A percentile compares a stretch with the other conserved stretches of the same genome.
These are phyloP conservation scores for Brettanomyces sp. DNA, from an alignment of 805 yeast species.

Conservation along the genomic window DNA sequence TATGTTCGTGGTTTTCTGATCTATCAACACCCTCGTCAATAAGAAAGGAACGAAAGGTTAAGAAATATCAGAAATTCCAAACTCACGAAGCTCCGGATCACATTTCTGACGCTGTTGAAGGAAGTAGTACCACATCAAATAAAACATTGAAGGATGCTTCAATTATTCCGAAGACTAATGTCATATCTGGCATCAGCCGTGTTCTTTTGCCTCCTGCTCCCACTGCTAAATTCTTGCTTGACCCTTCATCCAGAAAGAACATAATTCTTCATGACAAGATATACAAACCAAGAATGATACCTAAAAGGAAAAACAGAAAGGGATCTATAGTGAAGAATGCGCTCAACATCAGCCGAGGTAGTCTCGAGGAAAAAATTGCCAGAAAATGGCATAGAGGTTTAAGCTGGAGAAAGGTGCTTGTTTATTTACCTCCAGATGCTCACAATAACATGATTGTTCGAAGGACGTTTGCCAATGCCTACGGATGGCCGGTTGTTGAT, in stretches of 20 bases:
- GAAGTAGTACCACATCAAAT: constrained; percentile 1
- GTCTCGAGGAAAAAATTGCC: constrained; percentile 73
- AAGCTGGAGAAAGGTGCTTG: constrained; percentile 89
- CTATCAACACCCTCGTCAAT: not conserved
- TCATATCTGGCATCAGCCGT: constrained; percentile 69
- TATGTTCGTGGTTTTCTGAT: not conserved
- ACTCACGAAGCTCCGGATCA: constrained; percentile 14
- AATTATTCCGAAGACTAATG: constrained; percentile 59
- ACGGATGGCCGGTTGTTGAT: constrained; percentile 90
- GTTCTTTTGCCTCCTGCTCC: constrained; percentile 79
- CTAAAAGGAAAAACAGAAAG: constrained; percentile 19
- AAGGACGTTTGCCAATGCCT: constrained; percentile 82
- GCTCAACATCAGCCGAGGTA: constrained; percentile 30
- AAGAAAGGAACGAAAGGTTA: constrained; percentile 4
- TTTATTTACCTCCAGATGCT: constrained; percentile 82
- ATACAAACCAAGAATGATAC: constrained; percentile 53
- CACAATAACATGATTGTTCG: constrained; percentile 90
- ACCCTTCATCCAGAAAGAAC: constrained; percentile 52
- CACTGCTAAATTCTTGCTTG: constrained; percentile 48
- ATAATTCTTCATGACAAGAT: constrained; percentile 76
- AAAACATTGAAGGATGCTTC: constrained; percentile 7
- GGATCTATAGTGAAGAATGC: constrained; percentile 16
- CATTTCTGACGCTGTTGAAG: constrained; percentile 7
- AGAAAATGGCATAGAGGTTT: constrained; percentile 76
- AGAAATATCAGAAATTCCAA: constrained; percentile 23